A percentile compares a stretch with the other conserved stretches of the same genome.
Conservation (phyloP, 2,329 filamentous ascomycete genomes). For the Metarhizium rileyi region DNA sequence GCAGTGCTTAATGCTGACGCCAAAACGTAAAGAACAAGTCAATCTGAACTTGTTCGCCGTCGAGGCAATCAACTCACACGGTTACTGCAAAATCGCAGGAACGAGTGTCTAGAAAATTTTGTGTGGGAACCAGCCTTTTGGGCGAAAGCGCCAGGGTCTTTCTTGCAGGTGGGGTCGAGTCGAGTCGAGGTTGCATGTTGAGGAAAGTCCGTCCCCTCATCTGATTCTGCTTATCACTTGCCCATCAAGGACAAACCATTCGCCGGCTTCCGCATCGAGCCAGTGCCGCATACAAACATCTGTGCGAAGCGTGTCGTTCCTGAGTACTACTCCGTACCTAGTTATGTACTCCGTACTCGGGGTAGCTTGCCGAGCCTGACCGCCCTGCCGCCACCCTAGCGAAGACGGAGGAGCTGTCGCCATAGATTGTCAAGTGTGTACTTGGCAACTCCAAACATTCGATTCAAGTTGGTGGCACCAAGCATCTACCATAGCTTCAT, state of each 20-base stretch:
- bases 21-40: background rate
- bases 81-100: too few relatives aligned
- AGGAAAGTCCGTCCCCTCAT: background rate
- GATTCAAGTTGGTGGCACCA: too few relatives aligned
- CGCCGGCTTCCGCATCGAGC: slow-evolving; percentile 12
- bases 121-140: slow-evolving; percentile 3
- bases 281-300: too few relatives aligned
- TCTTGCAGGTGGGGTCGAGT: background rate
- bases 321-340: background rate
- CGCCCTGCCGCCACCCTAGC: too few relatives aligned
- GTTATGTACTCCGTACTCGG: too few relatives aligned
- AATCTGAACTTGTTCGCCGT: background rate
- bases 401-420: too few relatives aligned
- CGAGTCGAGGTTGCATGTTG: slow-evolving; percentile 7
- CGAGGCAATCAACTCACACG: background rate
- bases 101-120: slow-evolving; percentile 6
- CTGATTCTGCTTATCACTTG: slow-evolving; percentile 12
- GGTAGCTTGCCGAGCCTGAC: too few relatives aligned
- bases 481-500: too few relatives aligned
- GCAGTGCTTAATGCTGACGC: background rate
- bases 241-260: slow-evolving; percentile 10
- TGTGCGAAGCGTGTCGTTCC: too few relatives aligned
- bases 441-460: background rate
- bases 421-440: background rate
- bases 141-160: slow-evolving; percentile 3